These are phyloP conservation scores for Prototheca cutis DNA, from an alignment of 163 green algal species.

Conservation along the genomic window DNA sequence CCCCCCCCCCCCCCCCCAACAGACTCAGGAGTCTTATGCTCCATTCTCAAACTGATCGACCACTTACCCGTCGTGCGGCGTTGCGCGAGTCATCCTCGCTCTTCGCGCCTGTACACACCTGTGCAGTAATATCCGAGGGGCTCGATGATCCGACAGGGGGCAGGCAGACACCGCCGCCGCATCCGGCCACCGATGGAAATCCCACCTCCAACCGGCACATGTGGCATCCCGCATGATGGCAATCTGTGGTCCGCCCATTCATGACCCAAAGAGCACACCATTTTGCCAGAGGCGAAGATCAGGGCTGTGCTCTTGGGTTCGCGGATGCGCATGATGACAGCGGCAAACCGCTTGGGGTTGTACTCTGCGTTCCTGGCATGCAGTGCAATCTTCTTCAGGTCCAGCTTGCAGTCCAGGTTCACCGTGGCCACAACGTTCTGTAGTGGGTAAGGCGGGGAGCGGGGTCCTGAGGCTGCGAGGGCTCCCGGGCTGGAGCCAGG, in stretches of 20 bases:
- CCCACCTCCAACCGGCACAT: no score
- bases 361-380: slow-evolving; percentile 96
- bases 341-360: slow-evolving; percentile 98
- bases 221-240: no score
- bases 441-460: slow-evolving; percentile 23
- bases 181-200: no score
- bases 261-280: no score
- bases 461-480: neutral
- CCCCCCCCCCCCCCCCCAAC: no score
- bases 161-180: no score
- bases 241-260: no score
- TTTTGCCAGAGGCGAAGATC: slow-evolving; percentile 92
- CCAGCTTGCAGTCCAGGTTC: slow-evolving; percentile 85
- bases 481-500: no score
- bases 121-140: neutral
- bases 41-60: no score
- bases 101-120: slow-evolving; percentile 94
- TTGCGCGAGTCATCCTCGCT: slow-evolving; percentile 74
- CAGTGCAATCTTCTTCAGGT: slow-evolving; percentile 93
- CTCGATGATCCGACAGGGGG: no score
- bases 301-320: slow-evolving; percentile 95
- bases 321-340: slow-evolving; percentile 96
- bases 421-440: slow-evolving; percentile 97
- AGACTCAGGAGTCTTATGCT: no score
- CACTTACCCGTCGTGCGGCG: slow-evolving; percentile 86